Evolutionary conservation across 2,329 filamentous ascomycete species (phyloP), one percentile per base, ranked within the genome.

Genomic region (Septoria linicola): DNA sequence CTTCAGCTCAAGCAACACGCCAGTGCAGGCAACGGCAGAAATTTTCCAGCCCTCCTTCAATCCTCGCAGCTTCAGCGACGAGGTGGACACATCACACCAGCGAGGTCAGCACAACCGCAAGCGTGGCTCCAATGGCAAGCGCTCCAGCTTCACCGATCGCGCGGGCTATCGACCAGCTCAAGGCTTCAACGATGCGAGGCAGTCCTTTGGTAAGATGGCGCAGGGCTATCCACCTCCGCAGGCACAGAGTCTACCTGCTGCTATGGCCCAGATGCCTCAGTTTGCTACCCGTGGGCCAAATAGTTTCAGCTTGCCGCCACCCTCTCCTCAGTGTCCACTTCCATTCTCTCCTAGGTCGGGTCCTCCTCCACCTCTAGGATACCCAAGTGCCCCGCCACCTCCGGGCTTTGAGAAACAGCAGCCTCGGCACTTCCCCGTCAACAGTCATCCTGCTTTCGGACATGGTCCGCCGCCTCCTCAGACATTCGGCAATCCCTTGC

Each of bases 51-150:
- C 44, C 20, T 21, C 35, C 16, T 39, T 20, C 5, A 16, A 19
- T 10, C 16, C 21, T 41, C 48, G 48, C 48, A 51, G 21, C 34
- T 44, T 41, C 40, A 40, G 48, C 10, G 34, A 21, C 14, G 31
- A 39, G 17, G 13, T 8, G 3, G 16, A 20, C 10, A 6, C 8
- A 2, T 7, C 17, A 19, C 36, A 16, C 13, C 17, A 11, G 16
- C 16, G 36, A 11, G 16, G 13, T 10, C 39, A 13, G 6, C 40
- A 34, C 31, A 25, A 35, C 31, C 36, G 32, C 21, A 50, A 41
- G 41, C 51, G 51, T 27, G 51, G 40, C 14, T 37, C 50, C 27
- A 37, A 31, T 44, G 46, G 41, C 32, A 53, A 48, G 50, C 44
- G 44, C 40, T 32, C 39, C 34, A 41, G 39, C 23, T 25, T 39